Percentiles rank a stretch among this genome's conserved stretches.
Evolutionary conservation across 345 rosid species (phyloP).

Genomic region (Rubroshorea leprosula): DNA sequence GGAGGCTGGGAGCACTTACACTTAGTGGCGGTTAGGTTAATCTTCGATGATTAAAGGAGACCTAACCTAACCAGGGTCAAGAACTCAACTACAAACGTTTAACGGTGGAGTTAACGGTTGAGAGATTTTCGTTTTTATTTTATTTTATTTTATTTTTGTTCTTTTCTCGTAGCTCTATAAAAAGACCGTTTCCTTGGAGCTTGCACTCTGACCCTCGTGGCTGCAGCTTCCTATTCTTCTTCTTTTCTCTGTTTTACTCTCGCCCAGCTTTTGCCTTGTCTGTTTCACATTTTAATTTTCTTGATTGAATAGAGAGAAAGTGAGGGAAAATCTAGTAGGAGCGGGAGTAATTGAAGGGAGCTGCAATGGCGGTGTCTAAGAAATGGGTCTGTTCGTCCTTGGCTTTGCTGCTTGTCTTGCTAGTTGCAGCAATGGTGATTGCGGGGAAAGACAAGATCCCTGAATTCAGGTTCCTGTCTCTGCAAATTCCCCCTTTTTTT

Average conservation of each 20-base stretch:
- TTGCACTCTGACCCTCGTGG: conserved; percentile 30
- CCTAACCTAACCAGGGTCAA: conserved; percentile 15
- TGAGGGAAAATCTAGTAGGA: conserved; percentile 8
- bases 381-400: conserved; percentile 22
- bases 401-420: conserved; percentile 24
- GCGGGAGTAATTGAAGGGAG: neutral
- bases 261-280: conserved; percentile 3
- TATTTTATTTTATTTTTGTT: too few relatives aligned
- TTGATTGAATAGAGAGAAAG: conserved; percentile 15
- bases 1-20: too few relatives aligned
- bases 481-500: neutral
- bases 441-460: conserved; percentile 27
- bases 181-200: conserved; percentile 47
- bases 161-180: conserved; percentile 26
- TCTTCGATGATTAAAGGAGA: conserved; percentile 7
- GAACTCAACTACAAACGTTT: too few relatives aligned
- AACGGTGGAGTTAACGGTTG: conserved; percentile 12
- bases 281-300: conserved; percentile 12
- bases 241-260: neutral
- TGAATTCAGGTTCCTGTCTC: conserved; percentile 29
- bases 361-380: conserved; percentile 38
- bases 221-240: conserved; percentile 10
- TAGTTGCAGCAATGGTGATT: conserved; percentile 32
- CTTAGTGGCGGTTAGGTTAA: conserved; percentile 17
- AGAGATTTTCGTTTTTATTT: neutral